These are phyloP conservation scores for Paraglomus brasilianum DNA, from an alignment of 192 early-diverging fungal species.

Conservation along the genomic window DNA sequence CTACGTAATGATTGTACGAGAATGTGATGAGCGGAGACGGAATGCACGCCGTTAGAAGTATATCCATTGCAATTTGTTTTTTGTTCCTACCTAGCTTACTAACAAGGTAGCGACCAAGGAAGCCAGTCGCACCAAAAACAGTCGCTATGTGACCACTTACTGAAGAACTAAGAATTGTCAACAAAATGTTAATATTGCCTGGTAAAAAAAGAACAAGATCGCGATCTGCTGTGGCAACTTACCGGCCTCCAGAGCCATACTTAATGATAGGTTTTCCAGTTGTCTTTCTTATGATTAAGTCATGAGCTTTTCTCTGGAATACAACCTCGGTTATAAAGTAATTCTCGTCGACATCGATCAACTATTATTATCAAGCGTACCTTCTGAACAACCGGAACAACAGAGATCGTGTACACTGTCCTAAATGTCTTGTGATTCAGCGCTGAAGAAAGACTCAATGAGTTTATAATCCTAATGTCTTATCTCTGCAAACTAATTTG, in stretches of 20 bases:
- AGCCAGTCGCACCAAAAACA: constrained; percentile 95
- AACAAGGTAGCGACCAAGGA: constrained; percentile 92
- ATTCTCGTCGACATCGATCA: no score
- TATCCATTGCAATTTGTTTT: background rate
- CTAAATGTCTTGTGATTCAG: no score
- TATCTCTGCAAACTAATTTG: no score
- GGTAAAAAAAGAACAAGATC: background rate
- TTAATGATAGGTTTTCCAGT: constrained; percentile 59
- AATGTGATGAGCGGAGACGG: background rate
- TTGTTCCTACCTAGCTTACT: constrained; percentile 74
- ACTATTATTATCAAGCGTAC: no score
- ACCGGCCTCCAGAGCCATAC: constrained; percentile 67
- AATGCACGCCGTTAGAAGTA: background rate
- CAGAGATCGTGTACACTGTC: no score
- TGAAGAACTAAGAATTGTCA: constrained; percentile 55
- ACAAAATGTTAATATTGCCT: background rate
- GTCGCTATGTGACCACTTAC: constrained; percentile 87
- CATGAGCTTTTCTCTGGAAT: constrained; percentile 49
- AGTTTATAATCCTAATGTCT: no score
- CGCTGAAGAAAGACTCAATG: no score
- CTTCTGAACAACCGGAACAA: no score
- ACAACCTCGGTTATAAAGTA: background rate
- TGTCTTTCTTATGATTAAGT: constrained; percentile 54
- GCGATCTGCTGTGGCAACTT: constrained; percentile 18
- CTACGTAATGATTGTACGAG: constrained; percentile 37